phyloP scores from a whole-genome alignment of 2,329 filamentous ascomycete genomes.

The Calonectria pteridis region DNA sequence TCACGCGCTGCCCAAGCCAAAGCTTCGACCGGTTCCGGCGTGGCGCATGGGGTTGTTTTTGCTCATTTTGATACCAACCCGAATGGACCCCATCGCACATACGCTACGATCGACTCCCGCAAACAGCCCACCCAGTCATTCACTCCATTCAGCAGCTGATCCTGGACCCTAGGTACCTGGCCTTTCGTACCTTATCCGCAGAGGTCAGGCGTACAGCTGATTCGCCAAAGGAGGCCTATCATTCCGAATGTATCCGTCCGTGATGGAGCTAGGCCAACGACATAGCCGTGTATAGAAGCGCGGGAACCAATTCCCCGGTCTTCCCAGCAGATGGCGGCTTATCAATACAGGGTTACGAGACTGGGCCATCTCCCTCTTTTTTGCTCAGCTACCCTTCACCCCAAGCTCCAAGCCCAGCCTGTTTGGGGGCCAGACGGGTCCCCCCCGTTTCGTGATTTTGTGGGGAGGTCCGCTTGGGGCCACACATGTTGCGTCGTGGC shows the following conservation, averaged over 20 bases:
- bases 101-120: slow-evolving; percentile 12
- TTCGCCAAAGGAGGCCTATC: not conserved
- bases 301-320: not conserved
- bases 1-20: slow-evolving; percentile 5
- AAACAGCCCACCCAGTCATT: slow-evolving; percentile 14
- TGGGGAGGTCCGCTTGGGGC: slow-evolving; percentile 17
- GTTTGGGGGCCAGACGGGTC: not conserved
- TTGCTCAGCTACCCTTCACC: not conserved
- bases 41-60: slow-evolving; percentile 12
- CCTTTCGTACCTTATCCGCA: not conserved
- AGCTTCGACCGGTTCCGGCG: slow-evolving; percentile 10
- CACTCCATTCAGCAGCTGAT: slow-evolving; percentile 3
- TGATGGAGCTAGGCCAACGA: slow-evolving; percentile 8
- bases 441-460: slow-evolving; percentile 19
- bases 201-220: not conserved
- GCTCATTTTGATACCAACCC: not conserved
- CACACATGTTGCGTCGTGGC: slow-evolving; percentile 21
- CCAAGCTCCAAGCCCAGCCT: not conserved
- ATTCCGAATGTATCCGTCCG: not conserved
- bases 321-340: not conserved
- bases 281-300: not conserved
- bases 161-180: not conserved
- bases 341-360: not conserved
- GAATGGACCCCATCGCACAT: slow-evolving; percentile 9
- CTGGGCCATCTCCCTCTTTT: not conserved